Evolutionary conservation across 805 yeast genomes (phyloP).

Genomic region (Metschnikowia dekortorum): DNA sequence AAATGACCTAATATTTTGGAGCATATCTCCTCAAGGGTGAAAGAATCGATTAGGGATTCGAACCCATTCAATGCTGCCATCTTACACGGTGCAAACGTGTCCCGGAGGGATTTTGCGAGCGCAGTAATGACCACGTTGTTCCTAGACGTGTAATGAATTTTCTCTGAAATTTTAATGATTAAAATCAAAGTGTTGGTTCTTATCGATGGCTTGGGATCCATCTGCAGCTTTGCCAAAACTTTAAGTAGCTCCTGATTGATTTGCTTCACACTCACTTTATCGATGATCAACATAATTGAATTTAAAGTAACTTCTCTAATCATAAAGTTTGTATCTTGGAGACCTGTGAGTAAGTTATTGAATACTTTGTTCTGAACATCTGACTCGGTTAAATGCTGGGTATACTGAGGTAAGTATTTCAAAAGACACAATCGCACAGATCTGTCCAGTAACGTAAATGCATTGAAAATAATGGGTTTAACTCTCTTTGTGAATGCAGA

Average conservation of each 20-base stretch:
- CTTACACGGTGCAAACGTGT: slow-evolving; percentile 70
- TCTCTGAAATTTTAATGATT: slow-evolving; percentile 59
- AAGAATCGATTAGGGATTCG: slow-evolving; percentile 56
- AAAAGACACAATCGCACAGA: slow-evolving; percentile 71
- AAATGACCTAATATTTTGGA: slow-evolving; percentile 78
- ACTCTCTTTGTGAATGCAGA: slow-evolving; percentile 38
- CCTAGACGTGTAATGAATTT: slow-evolving; percentile 52
- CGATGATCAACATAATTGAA: slow-evolving; percentile 55
- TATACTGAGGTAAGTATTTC: slow-evolving; percentile 53
- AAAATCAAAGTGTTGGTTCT: slow-evolving; percentile 73
- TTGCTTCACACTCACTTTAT: slow-evolving; percentile 70
- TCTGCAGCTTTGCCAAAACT: slow-evolving; percentile 75
- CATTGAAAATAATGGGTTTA: slow-evolving; percentile 60
- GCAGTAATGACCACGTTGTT: slow-evolving; percentile 83
- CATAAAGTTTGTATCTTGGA: slow-evolving; percentile 77
- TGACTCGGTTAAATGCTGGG: slow-evolving; percentile 46
- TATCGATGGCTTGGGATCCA: slow-evolving; percentile 70
- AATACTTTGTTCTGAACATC: slow-evolving; percentile 70
- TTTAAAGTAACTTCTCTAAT: slow-evolving; percentile 78
- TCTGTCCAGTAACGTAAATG: slow-evolving; percentile 68
- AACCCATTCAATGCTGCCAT: slow-evolving; percentile 75
- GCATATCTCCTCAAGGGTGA: slow-evolving; percentile 72
- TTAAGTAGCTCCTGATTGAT: slow-evolving; percentile 82
- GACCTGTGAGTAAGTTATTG: slow-evolving; percentile 68
- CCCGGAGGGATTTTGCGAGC: slow-evolving; percentile 75